phyloP scores from a whole-genome alignment of 78 protist species.

The Dictyostelium intermedium region DNA sequence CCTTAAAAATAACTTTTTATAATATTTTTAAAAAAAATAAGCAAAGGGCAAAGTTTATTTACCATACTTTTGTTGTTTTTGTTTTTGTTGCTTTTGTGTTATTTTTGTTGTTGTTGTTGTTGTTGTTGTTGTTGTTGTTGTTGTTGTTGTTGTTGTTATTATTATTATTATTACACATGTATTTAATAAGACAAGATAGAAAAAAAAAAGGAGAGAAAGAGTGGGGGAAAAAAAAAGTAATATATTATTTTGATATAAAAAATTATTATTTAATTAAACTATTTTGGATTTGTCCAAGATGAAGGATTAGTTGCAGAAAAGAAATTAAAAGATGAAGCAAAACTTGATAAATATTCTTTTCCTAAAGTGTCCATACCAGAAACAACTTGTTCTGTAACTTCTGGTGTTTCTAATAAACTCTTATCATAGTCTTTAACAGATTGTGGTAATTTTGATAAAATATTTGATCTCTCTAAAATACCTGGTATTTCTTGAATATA shows the following conservation, averaged over 20 bases:
- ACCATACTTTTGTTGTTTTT: too few species aligned
- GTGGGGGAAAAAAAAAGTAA: background rate
- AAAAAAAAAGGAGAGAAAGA: too few species aligned
- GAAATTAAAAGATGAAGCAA: slow-evolving; percentile 19
- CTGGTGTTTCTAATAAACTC: slow-evolving; percentile 44
- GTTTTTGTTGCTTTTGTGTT: too few species aligned
- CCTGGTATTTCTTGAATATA: slow-evolving; percentile 68
- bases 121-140: too few species aligned
- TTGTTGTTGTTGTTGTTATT: too few species aligned
- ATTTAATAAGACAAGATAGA: too few species aligned
- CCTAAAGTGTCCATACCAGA: slow-evolving; percentile 56
- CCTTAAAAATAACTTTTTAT: too few species aligned
- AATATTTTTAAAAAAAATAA: too few species aligned
- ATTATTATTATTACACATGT: too few species aligned
- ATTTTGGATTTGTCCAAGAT: background rate
- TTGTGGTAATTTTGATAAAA: slow-evolving; percentile 11
- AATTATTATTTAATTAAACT: background rate
- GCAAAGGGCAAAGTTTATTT: too few species aligned
- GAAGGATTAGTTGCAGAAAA: slow-evolving; percentile 18
- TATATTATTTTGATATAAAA: background rate
- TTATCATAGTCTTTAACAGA: slow-evolving; percentile 23
- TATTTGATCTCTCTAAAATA: background rate
- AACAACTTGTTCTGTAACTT: slow-evolving; percentile 39
- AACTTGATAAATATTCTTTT: slow-evolving; percentile 54
- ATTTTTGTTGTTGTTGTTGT: too few species aligned